These are phyloP conservation scores for Chaetothyriales sp. DNA, from an alignment of 2,329 filamentous ascomycete species.

Conservation along the genomic window DNA sequence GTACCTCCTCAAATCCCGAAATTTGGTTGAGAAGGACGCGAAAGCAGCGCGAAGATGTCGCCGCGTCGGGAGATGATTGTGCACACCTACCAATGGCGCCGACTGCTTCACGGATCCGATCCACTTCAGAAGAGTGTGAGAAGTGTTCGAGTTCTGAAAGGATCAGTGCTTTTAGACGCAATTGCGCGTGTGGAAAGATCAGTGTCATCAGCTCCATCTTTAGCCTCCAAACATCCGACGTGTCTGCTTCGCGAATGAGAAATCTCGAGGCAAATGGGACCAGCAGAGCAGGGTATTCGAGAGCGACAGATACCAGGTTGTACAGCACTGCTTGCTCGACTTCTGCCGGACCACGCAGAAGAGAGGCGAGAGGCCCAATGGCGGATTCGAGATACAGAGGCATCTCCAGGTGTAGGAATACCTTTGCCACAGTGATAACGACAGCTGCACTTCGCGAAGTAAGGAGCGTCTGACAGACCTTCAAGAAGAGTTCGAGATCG, in stretches of 20 bases:
- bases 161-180: conserved; percentile 67
- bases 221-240: conserved; percentile 68
- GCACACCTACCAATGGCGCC: conserved; percentile 87
- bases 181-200: conserved; percentile 68
- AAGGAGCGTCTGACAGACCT: conserved; percentile 65
- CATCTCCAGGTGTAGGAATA: conserved; percentile 73
- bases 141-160: conserved; percentile 92
- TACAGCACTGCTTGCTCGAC: conserved; percentile 81
- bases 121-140: conserved; percentile 56
- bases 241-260: conserved; percentile 64
- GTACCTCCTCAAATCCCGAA: conserved; percentile 62
- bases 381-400: conserved; percentile 57
- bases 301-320: conserved; percentile 87
- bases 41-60: conserved; percentile 63
- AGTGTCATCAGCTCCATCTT: conserved; percentile 86
- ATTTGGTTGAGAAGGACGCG: conserved; percentile 73
- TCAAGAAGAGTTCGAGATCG: conserved; percentile 68
- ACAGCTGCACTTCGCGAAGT: conserved; percentile 90
- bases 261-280: conserved; percentile 82
- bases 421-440: conserved; percentile 70
- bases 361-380: conserved; percentile 70
- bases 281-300: conserved; percentile 62
- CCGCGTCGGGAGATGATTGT: conserved; percentile 46
- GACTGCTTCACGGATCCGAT: conserved; percentile 74
- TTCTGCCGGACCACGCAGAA: conserved; percentile 70